Conservation (phyloP, 768 basidiomycete species). For the Boletus pseudo-olivaceus region DNA sequence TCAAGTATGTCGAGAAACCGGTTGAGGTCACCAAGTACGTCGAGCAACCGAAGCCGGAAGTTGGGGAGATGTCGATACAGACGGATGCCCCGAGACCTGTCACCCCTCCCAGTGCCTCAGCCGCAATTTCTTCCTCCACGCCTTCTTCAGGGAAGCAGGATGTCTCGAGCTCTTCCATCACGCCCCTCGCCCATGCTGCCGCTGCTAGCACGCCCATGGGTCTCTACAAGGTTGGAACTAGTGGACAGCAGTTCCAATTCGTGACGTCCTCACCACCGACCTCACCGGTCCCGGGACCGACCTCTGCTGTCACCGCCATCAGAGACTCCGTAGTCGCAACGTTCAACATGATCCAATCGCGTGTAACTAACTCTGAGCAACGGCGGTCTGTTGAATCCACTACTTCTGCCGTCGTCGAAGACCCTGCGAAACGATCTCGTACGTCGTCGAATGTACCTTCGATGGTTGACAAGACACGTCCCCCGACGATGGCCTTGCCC, state of each 20-base stretch:
- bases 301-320: constrained; percentile 39
- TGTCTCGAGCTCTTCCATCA: constrained; percentile 29
- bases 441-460: constrained; percentile 56
- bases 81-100: constrained; percentile 53
- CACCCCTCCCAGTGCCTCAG: constrained; percentile 31
- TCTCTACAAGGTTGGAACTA: constrained; percentile 55
- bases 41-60: constrained; percentile 54
- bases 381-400: constrained; percentile 72
- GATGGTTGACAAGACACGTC: constrained; percentile 70
- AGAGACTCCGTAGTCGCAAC: constrained; percentile 49
- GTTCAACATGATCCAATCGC: constrained; percentile 45
- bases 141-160: constrained; percentile 22
- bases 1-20: constrained; percentile 35
- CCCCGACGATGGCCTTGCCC: constrained; percentile 81
- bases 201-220: constrained; percentile 33
- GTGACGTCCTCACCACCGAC: constrained; percentile 46
- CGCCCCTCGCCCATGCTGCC: constrained; percentile 34
- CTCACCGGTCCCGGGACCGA: constrained; percentile 24
- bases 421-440: constrained; percentile 50
- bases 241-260: constrained; percentile 60
- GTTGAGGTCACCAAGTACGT: constrained; percentile 22
- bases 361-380: constrained; percentile 55
- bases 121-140: constrained; percentile 24
- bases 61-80: constrained; percentile 74
- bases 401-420: constrained; percentile 50